Conservation (phyloP, 805 yeast species). For the Saccharomycopsis microspora region DNA sequence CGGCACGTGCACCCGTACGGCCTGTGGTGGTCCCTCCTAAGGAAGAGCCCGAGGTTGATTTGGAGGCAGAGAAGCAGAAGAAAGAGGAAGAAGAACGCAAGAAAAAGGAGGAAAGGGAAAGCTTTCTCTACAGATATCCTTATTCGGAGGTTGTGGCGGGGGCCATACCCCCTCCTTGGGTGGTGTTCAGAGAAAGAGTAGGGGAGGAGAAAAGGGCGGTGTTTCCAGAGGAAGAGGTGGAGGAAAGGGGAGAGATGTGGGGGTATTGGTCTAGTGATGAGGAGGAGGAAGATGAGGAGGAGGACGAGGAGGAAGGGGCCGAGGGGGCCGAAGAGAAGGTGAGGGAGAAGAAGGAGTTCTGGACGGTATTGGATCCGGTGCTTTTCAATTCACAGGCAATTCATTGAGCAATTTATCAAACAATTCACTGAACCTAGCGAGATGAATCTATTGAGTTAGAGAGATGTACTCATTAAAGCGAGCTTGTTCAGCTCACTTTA, state of each 20-base stretch:
- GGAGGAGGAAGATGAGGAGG: not conserved
- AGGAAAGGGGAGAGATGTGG: not conserved
- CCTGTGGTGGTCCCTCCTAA: too few species aligned
- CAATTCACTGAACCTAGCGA: not conserved
- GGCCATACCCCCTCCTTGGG: constrained; percentile 8
- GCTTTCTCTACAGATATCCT: constrained; percentile 7
- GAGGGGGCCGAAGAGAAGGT: not conserved
- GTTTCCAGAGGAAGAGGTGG: constrained; percentile 3
- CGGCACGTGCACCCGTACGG: too few species aligned
- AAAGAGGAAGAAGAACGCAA: too few species aligned
- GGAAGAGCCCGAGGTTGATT: too few species aligned
- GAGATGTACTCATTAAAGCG: too few species aligned
- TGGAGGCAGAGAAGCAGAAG: too few species aligned
- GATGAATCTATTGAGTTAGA: too few species aligned
- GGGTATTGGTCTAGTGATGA: not conserved
- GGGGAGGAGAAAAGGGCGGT: not conserved
- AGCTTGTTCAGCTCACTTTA: too few species aligned
- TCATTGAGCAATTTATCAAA: not conserved
- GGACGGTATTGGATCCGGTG: not conserved
- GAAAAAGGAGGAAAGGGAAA: too few species aligned
- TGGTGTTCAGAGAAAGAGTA: constrained; percentile 6
- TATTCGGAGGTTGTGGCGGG: constrained; percentile 5
- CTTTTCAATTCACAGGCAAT: not conserved
- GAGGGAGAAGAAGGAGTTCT: not conserved
- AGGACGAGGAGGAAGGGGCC: not conserved